Evolutionary conservation across 306 rosid genomes (phyloP), one percentile per base, ranked within the genome.

Genomic region (Herpetospermum pedunculosum): DNA sequence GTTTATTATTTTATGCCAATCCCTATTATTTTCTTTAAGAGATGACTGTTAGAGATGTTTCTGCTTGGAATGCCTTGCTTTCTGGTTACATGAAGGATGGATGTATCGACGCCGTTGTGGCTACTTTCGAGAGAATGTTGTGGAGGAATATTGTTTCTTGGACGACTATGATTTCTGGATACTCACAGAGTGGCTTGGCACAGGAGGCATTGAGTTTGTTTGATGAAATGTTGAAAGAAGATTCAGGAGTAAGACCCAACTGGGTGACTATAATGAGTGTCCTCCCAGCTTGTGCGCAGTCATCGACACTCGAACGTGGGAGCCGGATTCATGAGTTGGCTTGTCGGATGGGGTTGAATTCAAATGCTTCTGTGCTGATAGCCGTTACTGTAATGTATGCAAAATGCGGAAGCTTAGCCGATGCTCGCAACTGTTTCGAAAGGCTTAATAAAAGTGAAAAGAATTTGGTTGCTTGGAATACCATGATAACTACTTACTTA

Each of bases 381-480:
- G 97, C 97, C 28, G 70, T 93, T 70, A 72, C 88, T 77, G 96
- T 89, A 82, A 87, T 93, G 96, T 91, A 91, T 75, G 84, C 88
- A 0, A 91, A 91, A 80, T 89, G 96, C 25, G 97, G 96, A 23
- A 82, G 96, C 54, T 74, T 93, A 87, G 83, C 68, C 76, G 82
- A 55, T 93, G 97, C 65, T 26, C 80, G 84, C 50, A 77, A 25
- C 72, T 94, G 88, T 91, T 89, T 77, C 53, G 81, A 76, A 76
- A 75, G 73, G 25, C 38, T 69, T 26, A 69, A 28, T 69, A 72
- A 84, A 86, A 49, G 69, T 8, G 76, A 77, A 53, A 86, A 82
- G 87, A 93, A 85, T 79, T 90, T 91, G 67, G 82, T 93, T 69
- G 88, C 96, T 71, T 91, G 98, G 97, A 93, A 92, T 74, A 91